phyloP scores from a whole-genome alignment of 2,329 filamentous ascomycete species.

The Ceratocystis eucalypticola region DNA sequence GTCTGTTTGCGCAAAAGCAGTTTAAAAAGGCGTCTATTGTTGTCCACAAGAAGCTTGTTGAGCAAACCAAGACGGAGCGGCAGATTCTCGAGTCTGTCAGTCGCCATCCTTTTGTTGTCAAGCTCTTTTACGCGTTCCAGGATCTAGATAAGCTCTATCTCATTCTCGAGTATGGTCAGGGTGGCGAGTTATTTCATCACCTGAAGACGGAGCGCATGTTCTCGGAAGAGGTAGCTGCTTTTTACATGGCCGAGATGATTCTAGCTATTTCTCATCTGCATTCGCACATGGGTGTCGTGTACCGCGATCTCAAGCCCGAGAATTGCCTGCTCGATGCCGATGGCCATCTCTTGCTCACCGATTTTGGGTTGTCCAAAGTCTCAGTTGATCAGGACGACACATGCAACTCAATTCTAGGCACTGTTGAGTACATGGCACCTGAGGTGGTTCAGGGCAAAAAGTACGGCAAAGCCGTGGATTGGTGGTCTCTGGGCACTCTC shows the following conservation, averaged over 20 bases:
- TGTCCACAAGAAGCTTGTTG: conserved; percentile 87
- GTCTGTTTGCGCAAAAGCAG: conserved; percentile 93
- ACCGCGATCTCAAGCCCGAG: conserved; percentile 93
- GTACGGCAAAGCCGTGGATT: conserved; percentile 92
- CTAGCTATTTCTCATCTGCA: conserved; percentile 89
- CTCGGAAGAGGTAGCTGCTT: conserved; percentile 71
- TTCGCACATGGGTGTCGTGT: conserved; percentile 81
- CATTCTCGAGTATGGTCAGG: conserved; percentile 93
- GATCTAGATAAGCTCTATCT: conserved; percentile 95
- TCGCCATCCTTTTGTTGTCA: conserved; percentile 92
- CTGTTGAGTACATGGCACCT: conserved; percentile 97
- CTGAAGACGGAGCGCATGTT: conserved; percentile 93
- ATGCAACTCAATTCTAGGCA: conserved; percentile 86
- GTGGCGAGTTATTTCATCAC: conserved; percentile 93
- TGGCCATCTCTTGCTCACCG: conserved; percentile 85
- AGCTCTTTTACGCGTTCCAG: conserved; percentile 96
- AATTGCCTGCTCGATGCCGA: conserved; percentile 88
- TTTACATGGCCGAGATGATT: conserved; percentile 98
- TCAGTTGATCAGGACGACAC: conserved; percentile 54
- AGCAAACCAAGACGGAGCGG: conserved; percentile 95
- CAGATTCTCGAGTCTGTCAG: conserved; percentile 92
- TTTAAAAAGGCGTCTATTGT: conserved; percentile 94
- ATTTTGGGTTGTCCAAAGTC: conserved; percentile 95
- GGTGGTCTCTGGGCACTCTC: conserved; percentile 94
- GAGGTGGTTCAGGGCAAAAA: conserved; percentile 79